Evolutionary conservation across 2,329 filamentous ascomycete genomes (phyloP), one percentile per base, ranked within the genome.

Genomic region (Colletotrichum sojae): DNA sequence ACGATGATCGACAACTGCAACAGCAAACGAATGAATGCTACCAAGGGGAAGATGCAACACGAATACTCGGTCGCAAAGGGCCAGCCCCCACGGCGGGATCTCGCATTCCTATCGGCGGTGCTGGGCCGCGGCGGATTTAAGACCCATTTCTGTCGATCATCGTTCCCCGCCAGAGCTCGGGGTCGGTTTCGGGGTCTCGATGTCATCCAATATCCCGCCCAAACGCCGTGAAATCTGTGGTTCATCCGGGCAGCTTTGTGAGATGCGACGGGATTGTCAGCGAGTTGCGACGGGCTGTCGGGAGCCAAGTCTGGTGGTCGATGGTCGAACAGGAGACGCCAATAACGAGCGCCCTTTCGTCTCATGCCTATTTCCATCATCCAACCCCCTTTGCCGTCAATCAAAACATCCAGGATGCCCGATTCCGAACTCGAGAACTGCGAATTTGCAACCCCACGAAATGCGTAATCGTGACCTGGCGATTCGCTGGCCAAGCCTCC

Each of bases 101-200:
- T 36, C 16, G 45, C 15, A 13, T 36, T 39, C 56, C 39, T 53
- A 61, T 61, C 46, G 46, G 46, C 58, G 58, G 27, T 25, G 25
- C 46, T 36, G 27, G n/a, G 27, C 49, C n/a, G 55, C 2, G 27
- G 39, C 55, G 55, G 27, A 39, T 45, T 51, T 22, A 20, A 36
- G 13, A 15, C 39, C 15, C 3, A 51, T 51, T 22, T 16, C 10
- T 8, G 18, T 45, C 59, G 18, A 40, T 31, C 46, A 13, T 16
- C 31, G 22, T 49, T 51, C 13, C 31, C 18, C 6, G 40, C 27
- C 4, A 13, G 18, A 27, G 10, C 55, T 66, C 62, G 40, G 36
- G n/a, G 31, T 66, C 49, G 48, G 53, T 65, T 46, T 64, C 54
- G 60, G 54, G 27, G 10, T 54, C 53, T 36, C 46, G 18, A 54